A percentile compares a stretch with the other conserved stretches of the same genome.
Conservation (phyloP, 352 stramenopile genomes). For the Phytophthora cactorum region DNA sequence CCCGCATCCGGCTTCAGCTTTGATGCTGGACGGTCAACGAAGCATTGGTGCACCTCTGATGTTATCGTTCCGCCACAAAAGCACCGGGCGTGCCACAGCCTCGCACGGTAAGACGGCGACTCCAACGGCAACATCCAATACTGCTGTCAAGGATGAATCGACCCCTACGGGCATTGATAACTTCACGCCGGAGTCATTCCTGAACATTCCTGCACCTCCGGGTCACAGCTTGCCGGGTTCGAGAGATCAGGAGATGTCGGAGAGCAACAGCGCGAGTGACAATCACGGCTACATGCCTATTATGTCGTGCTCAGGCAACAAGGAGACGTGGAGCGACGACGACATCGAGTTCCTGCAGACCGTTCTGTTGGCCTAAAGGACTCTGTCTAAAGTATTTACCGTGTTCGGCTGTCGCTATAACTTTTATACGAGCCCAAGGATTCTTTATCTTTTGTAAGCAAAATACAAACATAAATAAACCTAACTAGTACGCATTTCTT, state of each 20-base stretch:
- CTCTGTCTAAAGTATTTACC: slow-evolving; percentile 1
- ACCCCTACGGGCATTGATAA: slow-evolving; percentile 72
- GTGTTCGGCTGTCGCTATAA: neutral
- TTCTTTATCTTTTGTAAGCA: slow-evolving; percentile 13
- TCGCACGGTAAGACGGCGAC: neutral
- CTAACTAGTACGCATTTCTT: neutral
- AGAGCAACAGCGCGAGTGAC: slow-evolving; percentile 35
- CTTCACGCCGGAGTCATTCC: slow-evolving; percentile 59
- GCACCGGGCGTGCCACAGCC: neutral
- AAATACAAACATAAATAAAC: slow-evolving; percentile 9
- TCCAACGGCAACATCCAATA: neutral
- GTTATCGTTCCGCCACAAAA: slow-evolving; percentile 20
- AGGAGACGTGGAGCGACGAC: slow-evolving; percentile 79
- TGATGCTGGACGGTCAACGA: slow-evolving; percentile 14
- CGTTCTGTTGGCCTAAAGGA: slow-evolving; percentile 60
- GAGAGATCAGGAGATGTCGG: slow-evolving; percentile 22
- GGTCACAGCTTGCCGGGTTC: slow-evolving; percentile 8
- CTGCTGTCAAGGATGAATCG: slow-evolving; percentile 24
- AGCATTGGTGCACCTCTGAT: slow-evolving; percentile 14
- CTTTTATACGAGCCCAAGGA: slow-evolving; percentile 38
- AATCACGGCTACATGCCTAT: slow-evolving; percentile 56
- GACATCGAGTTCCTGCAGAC: slow-evolving; percentile 85
- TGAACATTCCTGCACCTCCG: slow-evolving; percentile 41
- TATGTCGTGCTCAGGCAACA: slow-evolving; percentile 49
- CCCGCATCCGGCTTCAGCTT: slow-evolving; percentile 22